Evolutionary conservation across 2,329 filamentous ascomycete genomes (phyloP).

Genomic region (Rutstroemia sp.): DNA sequence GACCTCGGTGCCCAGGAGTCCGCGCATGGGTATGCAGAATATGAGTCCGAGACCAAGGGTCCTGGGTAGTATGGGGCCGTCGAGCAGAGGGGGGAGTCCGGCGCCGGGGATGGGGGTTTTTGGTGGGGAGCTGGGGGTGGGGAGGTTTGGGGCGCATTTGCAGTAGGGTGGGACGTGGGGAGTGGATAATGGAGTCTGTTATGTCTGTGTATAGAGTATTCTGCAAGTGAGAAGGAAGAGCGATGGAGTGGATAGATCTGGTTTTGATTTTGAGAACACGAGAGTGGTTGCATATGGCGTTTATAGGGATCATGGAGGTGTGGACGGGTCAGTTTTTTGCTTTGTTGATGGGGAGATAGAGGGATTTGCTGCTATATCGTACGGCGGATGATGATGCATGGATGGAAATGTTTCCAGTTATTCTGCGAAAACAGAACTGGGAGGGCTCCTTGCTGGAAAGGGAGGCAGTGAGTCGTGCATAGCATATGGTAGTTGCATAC

Average conservation of each 20-base stretch:
- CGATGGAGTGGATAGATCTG: background rate
- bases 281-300: no score
- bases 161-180: background rate
- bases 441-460: no score
- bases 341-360: no score
- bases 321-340: no score
- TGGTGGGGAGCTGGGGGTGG: background rate
- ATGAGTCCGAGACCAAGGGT: slow-evolving; percentile 15
- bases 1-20: slow-evolving; percentile 25
- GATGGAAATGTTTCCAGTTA: no score
- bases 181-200: background rate
- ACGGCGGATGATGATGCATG: no score
- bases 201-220: background rate
- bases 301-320: no score
- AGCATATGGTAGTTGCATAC: no score
- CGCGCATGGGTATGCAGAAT: slow-evolving; percentile 26
- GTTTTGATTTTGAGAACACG: no score
- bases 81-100: slow-evolving; percentile 23
- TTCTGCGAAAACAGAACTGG: no score
- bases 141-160: slow-evolving; percentile 3
- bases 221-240: background rate
- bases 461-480: no score
- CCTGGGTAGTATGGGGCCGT: slow-evolving; percentile 9
- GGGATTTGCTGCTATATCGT: no score
- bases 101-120: slow-evolving; percentile 10